These are phyloP conservation scores for Lathyrus tuberosus DNA, from an alignment of 306 rosid species.

Conservation along the genomic window DNA sequence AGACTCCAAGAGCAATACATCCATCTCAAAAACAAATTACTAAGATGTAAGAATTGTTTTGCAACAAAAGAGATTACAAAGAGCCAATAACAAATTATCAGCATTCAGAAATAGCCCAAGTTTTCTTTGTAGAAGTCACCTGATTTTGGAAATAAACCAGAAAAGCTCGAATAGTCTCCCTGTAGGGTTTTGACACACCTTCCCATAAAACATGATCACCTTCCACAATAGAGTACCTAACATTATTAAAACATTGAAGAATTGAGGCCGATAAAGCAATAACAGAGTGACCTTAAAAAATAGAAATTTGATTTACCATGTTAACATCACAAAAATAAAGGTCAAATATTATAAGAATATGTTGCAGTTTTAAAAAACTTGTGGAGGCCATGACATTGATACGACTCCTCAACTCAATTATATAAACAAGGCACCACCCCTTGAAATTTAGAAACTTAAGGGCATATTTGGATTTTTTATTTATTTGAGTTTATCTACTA, in stretches of 20 bases:
- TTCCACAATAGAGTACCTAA: conserved; percentile 90
- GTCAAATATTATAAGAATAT: conserved; percentile 14
- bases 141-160: conserved; percentile 88
- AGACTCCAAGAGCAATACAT: conserved; percentile 13
- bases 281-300: not conserved
- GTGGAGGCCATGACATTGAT: not conserved
- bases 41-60: conserved; percentile 2
- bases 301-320: not conserved
- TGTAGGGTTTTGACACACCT: conserved; percentile 85
- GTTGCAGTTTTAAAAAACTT: not conserved
- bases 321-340: not conserved
- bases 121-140: conserved; percentile 48
- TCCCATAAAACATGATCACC: conserved; percentile 82
- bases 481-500: not conserved
- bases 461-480: not conserved
- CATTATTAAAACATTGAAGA: not conserved
- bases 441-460: conserved; percentile 7
- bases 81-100: conserved; percentile 28
- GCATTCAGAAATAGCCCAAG: conserved; percentile 15
- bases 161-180: conserved; percentile 96
- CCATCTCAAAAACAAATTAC: conserved; percentile 5
- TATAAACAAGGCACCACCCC: conserved; percentile 5
- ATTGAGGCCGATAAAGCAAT: not conserved
- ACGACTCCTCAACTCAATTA: not conserved
- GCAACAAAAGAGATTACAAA: not conserved